Evolutionary conservation across 306 rosid species (phyloP).

Genomic region (Trichosanthes truncata): DNA sequence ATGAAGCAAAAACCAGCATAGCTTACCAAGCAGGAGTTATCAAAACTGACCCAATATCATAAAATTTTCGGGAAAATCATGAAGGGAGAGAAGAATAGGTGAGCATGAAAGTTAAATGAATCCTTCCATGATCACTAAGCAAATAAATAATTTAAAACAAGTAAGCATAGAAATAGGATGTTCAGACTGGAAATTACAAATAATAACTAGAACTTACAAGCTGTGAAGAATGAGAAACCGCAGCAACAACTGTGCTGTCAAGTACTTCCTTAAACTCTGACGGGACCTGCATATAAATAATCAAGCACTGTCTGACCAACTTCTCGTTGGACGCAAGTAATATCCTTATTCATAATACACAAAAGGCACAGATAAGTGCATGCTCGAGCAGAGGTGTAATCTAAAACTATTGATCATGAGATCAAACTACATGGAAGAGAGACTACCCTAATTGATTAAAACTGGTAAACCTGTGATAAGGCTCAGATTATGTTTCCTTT

Average conservation of each 20-base stretch:
- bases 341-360: not conserved
- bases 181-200: not conserved
- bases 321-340: not conserved
- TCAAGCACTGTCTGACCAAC: conserved; percentile 15
- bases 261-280: conserved; percentile 84
- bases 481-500: not conserved
- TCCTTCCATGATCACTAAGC: not conserved
- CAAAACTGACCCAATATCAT: not conserved
- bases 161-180: not conserved
- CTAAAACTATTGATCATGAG: not conserved
- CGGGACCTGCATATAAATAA: conserved; percentile 62
- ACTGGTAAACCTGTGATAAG: not conserved
- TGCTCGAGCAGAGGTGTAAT: not conserved
- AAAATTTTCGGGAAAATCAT: not conserved
- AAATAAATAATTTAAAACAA: not conserved
- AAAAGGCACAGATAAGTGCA: not conserved
- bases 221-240: conserved; percentile 75
- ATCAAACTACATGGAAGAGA: not conserved
- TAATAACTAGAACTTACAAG: conserved; percentile 47
- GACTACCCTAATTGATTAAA: not conserved
- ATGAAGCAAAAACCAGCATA: not conserved
- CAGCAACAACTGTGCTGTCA: conserved; percentile 80
- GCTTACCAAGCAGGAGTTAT: not conserved
- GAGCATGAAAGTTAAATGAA: not conserved
- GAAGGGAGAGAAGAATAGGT: not conserved